Evolutionary conservation across 2,329 filamentous ascomycete genomes (phyloP).

Genomic region (Talaromyces sp.): DNA sequence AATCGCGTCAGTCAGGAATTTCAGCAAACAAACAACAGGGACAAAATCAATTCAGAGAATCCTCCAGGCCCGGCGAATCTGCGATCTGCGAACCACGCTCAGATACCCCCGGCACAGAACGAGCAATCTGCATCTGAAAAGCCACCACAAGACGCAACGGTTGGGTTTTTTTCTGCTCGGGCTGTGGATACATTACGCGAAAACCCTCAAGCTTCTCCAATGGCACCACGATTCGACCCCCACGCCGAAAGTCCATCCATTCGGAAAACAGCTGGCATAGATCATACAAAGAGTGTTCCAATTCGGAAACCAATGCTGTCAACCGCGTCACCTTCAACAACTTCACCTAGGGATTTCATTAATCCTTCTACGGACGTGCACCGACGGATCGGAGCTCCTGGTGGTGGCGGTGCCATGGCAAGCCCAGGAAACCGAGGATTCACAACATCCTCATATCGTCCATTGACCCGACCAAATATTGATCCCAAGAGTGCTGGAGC

Average conservation of each 20-base stretch:
- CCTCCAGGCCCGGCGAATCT: conserved; percentile 21
- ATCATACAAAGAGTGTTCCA: conserved; percentile 72
- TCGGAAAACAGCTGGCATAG: conserved; percentile 80
- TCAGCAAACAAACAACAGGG: conserved; percentile 2
- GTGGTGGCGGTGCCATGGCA: conserved; percentile 17
- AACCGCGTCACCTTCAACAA: conserved; percentile 22
- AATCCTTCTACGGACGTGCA: conserved; percentile 32
- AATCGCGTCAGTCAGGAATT: conserved; percentile 10
- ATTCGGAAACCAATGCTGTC: conserved; percentile 49
- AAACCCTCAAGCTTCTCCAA: conserved; percentile 40
- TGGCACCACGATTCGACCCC: conserved; percentile 62
- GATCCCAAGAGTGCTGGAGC: conserved; percentile 21
- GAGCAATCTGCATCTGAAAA: background rate
- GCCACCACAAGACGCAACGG: conserved; percentile 33
- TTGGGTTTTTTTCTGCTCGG: conserved; percentile 67
- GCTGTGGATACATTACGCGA: conserved; percentile 56
- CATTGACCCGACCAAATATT: conserved; percentile 39
- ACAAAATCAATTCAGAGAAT: conserved; percentile 6
- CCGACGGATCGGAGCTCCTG: conserved; percentile 32
- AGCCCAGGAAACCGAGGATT: conserved; percentile 30
- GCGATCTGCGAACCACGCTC: conserved; percentile 11
- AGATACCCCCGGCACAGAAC: conserved; percentile 14
- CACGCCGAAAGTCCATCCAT: conserved; percentile 77
- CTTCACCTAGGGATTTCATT: conserved; percentile 27
- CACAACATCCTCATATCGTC: conserved; percentile 38